Percentiles rank a stretch among this genome's conserved stretches.
phyloP scores from a whole-genome alignment of 1,284 basidiomycete genomes.

The Cutaneotrichosporon cutaneum region DNA sequence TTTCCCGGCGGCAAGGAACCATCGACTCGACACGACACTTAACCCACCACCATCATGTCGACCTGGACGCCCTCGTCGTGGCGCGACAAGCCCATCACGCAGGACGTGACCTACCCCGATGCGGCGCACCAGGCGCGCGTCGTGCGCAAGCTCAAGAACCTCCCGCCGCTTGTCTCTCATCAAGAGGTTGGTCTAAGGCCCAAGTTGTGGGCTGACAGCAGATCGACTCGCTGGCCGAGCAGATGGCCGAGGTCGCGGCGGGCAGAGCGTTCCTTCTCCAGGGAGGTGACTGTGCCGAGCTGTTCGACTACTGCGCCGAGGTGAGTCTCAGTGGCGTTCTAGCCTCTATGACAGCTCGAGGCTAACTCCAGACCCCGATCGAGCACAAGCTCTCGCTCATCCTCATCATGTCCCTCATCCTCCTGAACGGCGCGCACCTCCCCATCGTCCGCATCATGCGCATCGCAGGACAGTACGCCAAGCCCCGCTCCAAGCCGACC shows the following conservation, averaged over 20 bases:
- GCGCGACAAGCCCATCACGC: slow-evolving; percentile 67
- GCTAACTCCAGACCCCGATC: slow-evolving; percentile 70
- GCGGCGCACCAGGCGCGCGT: slow-evolving; percentile 60
- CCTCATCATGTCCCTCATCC: slow-evolving; percentile 89
- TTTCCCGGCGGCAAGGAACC: background rate
- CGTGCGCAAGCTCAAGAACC: slow-evolving; percentile 66
- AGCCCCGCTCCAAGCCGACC: slow-evolving; percentile 82
- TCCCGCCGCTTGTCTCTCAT: slow-evolving; percentile 85
- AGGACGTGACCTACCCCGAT: slow-evolving; percentile 56
- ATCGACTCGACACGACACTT: background rate
- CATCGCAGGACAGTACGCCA: slow-evolving; percentile 95
- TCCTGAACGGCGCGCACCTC: slow-evolving; percentile 86
- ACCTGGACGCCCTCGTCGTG: slow-evolving; percentile 61
- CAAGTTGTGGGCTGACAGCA: slow-evolving; percentile 45
- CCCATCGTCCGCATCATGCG: slow-evolving; percentile 90
- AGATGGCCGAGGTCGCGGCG: slow-evolving; percentile 75
- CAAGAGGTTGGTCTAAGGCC: slow-evolving; percentile 65
- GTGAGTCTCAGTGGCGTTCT: no score
- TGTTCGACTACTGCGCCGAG: slow-evolving; percentile 85
- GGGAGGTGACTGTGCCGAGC: slow-evolving; percentile 95
- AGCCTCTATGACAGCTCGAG: background rate
- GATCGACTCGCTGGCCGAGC: slow-evolving; percentile 81
- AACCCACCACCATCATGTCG: slow-evolving; percentile 9
- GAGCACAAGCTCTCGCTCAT: slow-evolving; percentile 91
- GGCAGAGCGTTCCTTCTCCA: slow-evolving; percentile 92